Percentiles rank a stretch among this genome's conserved stretches.
Evolutionary conservation across 192 early-diverging fungal species (phyloP).

Genomic region (Pecoramyces ruminantium): DNA sequence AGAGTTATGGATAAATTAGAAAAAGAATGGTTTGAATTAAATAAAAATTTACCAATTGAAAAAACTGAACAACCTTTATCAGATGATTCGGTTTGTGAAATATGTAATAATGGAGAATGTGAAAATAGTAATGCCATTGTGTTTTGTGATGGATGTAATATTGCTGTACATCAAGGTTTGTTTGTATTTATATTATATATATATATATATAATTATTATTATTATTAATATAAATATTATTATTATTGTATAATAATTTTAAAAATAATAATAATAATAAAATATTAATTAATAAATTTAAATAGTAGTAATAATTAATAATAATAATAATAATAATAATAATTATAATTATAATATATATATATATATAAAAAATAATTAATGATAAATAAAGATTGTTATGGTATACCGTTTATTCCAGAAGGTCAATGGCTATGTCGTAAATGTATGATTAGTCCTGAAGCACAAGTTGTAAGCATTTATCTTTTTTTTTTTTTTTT

Average conservation of each 20-base stretch:
- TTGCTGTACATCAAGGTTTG: conserved; percentile 92
- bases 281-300: no score
- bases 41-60: conserved; percentile 9
- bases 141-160: conserved; percentile 97
- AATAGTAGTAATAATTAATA: no score
- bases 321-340: no score
- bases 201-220: neutral
- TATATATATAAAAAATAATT: no score
- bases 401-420: conserved; percentile 95
- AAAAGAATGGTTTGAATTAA: conserved; percentile 93
- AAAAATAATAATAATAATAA: no score
- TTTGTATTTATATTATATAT: neutral
- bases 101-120: conserved; percentile 97
- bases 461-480: conserved; percentile 49
- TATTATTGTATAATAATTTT: no score
- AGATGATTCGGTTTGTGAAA: conserved; percentile 76
- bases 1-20: conserved; percentile 74
- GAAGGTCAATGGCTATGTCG: conserved; percentile 99
- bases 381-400: conserved; percentile 63
- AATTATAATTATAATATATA: no score
- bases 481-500: no score
- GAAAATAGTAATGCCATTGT: conserved; percentile 99
- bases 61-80: conserved; percentile 34
- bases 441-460: conserved; percentile 91
- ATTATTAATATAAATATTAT: neutral